Evolutionary conservation across 2,329 filamentous ascomycete genomes (phyloP).

Genomic region (Myriosclerotinia curreyana): DNA sequence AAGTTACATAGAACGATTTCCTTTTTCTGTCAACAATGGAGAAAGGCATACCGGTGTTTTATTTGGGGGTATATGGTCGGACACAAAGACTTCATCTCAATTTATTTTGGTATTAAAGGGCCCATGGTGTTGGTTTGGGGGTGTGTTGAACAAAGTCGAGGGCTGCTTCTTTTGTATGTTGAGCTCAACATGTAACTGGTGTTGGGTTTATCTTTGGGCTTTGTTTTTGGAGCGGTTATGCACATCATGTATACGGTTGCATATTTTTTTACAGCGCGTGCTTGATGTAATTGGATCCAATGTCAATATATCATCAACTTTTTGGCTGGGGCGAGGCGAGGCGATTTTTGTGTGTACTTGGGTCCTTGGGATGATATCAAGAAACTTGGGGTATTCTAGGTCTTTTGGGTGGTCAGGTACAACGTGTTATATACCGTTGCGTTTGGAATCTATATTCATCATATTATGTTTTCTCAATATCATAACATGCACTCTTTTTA

Average conservation of each 20-base stretch:
- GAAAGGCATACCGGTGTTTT: conserved; percentile 36
- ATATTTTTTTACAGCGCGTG: conserved; percentile 31
- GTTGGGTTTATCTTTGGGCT: conserved; percentile 25
- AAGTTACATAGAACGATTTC: conserved; percentile 40
- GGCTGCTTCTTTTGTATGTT: conserved; percentile 35
- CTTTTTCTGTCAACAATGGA: conserved; percentile 30
- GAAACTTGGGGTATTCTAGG: conserved; percentile 17
- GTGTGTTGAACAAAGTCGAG: conserved; percentile 32
- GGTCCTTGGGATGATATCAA: conserved; percentile 21
- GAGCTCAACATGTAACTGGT: conserved; percentile 25
- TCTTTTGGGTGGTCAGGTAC: conserved; percentile 21
- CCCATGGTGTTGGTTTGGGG: conserved; percentile 35
- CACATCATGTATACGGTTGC: conserved; percentile 30
- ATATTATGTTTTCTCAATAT: conserved; percentile 2
- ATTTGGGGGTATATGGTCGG: conserved; percentile 33
- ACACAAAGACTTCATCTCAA: conserved; percentile 37
- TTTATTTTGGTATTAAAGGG: conserved; percentile 28
- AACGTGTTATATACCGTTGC: conserved; percentile 13
- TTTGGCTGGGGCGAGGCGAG: conserved; percentile 22
- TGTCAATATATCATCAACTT: conserved; percentile 24
- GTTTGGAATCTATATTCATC: not conserved
- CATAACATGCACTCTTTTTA: not conserved
- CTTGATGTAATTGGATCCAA: conserved; percentile 23
- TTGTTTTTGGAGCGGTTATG: conserved; percentile 33
- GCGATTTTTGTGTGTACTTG: conserved; percentile 22